phyloP scores from a whole-genome alignment of 345 rosid species.

The Euphorbia pulcherrima region DNA sequence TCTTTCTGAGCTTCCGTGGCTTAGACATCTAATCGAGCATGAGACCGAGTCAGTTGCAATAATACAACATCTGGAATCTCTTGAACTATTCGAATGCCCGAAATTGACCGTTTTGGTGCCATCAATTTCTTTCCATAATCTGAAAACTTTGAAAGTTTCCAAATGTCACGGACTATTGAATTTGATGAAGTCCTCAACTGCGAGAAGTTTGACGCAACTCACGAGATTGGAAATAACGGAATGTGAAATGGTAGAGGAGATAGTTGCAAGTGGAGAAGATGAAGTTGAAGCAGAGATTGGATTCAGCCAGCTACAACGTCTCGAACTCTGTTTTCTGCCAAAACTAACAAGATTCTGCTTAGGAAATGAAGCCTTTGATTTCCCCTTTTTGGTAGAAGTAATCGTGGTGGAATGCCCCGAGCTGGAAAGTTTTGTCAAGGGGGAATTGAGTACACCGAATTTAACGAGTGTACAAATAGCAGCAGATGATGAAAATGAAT shows the following conservation, averaged over 20 bases:
- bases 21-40: not conserved
- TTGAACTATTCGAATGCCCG: not conserved
- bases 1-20: not conserved
- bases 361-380: not conserved
- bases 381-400: slow-evolving; percentile 2
- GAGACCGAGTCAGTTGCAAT: not conserved
- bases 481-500: not conserved
- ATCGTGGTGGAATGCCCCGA: slow-evolving; percentile 7
- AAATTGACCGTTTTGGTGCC: not conserved
- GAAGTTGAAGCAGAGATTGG: not conserved
- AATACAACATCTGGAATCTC: not conserved
- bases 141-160: not conserved
- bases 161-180: not conserved
- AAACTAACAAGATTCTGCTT: not conserved
- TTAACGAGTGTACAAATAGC: not conserved
- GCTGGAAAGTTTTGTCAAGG: slow-evolving; percentile 2
- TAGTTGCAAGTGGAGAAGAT: not conserved
- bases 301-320: not conserved
- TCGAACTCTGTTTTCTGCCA: not conserved
- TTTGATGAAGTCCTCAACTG: not conserved
- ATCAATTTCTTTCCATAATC: not conserved
- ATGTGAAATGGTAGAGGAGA: not conserved
- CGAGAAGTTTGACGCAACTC: not conserved
- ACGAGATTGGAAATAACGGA: not conserved
- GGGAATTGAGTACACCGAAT: slow-evolving; percentile 3